Percentiles rank a stretch among this genome's conserved stretches.
phyloP scores from a whole-genome alignment of 306 rosid species.

The Pterocarpus santalinus region DNA sequence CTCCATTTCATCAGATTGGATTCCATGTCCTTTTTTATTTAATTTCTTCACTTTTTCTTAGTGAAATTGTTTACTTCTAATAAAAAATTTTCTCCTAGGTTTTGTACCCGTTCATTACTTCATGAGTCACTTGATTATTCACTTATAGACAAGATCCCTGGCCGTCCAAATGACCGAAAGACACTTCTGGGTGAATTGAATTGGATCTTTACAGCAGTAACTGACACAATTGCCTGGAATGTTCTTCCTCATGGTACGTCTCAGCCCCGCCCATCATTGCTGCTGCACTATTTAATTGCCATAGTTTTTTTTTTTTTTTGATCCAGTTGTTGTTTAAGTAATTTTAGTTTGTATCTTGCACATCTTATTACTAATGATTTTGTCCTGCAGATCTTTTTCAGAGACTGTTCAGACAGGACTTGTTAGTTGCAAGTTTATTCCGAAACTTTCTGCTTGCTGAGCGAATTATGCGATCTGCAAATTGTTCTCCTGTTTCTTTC shows the following conservation, averaged over 20 bases:
- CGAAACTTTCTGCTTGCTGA: constrained; percentile 96
- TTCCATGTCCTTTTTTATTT: neutral
- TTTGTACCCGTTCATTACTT: constrained; percentile 89
- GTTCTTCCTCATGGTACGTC: constrained; percentile 94
- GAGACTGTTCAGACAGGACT: constrained; percentile 96
- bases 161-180: constrained; percentile 95
- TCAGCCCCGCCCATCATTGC: constrained; percentile 21
- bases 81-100: constrained; percentile 63
- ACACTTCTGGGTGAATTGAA: constrained; percentile 97
- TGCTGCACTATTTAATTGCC: constrained; percentile 15
- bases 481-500: constrained; percentile 94
- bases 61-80: neutral
- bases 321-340: constrained; percentile 3
- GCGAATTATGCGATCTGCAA: constrained; percentile 98
- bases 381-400: constrained; percentile 87
- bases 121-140: constrained; percentile 82
- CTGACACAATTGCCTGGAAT: constrained; percentile 99
- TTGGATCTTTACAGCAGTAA: constrained; percentile 99
- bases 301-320: constrained; percentile 26
- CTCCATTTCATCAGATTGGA: neutral
- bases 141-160: constrained; percentile 92
- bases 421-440: constrained; percentile 91
- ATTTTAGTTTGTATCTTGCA: constrained; percentile 36
- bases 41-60: neutral
- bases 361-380: constrained; percentile 16